Percentiles rank a stretch among this genome's conserved stretches.
These are phyloP conservation scores for Termitomyces sp. DNA, from an alignment of 768 basidiomycete species.

Conservation along the genomic window DNA sequence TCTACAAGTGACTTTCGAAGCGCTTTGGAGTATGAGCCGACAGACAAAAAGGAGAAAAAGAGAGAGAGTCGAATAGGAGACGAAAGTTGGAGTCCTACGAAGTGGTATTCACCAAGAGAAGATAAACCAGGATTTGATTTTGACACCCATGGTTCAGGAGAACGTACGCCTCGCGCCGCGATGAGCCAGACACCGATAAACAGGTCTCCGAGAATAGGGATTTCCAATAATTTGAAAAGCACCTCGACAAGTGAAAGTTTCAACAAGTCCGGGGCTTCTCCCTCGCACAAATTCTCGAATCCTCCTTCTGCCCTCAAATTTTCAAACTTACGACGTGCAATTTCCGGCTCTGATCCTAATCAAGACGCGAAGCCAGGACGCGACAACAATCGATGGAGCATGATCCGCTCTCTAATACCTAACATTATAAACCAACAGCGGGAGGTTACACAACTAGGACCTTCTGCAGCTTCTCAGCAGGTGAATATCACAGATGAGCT, in stretches of 20 bases:
- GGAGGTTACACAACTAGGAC: constrained; percentile 26
- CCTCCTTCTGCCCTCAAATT: constrained; percentile 9
- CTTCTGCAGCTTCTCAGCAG: constrained; percentile 42
- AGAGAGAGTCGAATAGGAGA: constrained; percentile 42
- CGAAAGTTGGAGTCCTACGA: constrained; percentile 48
- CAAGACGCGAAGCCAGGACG: constrained; percentile 21
- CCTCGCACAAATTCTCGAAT: constrained; percentile 6
- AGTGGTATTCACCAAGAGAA: constrained; percentile 51
- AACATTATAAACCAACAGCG: constrained; percentile 34
- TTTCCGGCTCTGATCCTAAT: constrained; percentile 23
- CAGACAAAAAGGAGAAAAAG: constrained; percentile 51
- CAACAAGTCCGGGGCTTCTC: not conserved
- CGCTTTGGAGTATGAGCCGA: constrained; percentile 48
- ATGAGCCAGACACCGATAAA: not conserved
- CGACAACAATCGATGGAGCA: constrained; percentile 46
- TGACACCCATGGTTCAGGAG: not conserved
- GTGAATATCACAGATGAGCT: constrained; percentile 83
- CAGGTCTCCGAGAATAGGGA: not conserved
- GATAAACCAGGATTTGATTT: constrained; percentile 34
- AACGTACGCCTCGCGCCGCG: not conserved
- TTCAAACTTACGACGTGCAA: constrained; percentile 17
- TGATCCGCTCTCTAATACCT: constrained; percentile 62
- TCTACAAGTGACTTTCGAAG: constrained; percentile 49
- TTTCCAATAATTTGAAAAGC: not conserved
- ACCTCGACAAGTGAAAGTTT: constrained; percentile 6